A percentile compares a stretch with the other conserved stretches of the same genome.
These are phyloP conservation scores for Albugo laibachii DNA, from an alignment of 352 stramenopile genomes.

Conservation along the genomic window DNA sequence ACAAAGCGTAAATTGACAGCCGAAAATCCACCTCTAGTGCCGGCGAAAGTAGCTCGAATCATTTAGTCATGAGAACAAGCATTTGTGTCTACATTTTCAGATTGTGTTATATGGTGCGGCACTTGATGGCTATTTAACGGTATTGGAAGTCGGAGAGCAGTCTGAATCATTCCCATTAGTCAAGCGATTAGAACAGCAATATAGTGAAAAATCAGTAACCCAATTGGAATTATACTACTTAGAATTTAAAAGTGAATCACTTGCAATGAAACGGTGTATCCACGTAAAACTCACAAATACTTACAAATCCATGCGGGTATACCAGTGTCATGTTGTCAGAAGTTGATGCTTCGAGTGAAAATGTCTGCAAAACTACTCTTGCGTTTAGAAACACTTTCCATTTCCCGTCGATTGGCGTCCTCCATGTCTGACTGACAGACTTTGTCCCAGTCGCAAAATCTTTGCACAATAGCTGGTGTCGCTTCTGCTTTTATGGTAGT, in stretches of 20 bases:
- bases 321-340: no score
- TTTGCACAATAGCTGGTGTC: neutral
- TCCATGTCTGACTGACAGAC: neutral
- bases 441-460: neutral
- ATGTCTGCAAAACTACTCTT: neutral
- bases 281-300: no score
- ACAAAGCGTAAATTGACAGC: constrained; percentile 67
- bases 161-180: neutral
- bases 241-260: no score
- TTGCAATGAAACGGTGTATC: no score
- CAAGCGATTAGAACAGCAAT: neutral
- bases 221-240: no score
- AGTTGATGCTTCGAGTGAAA: no score
- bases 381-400: neutral
- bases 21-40: constrained; percentile 66
- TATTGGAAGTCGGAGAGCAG: neutral
- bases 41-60: constrained; percentile 67
- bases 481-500: neutral
- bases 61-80: constrained; percentile 21
- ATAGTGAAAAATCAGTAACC: neutral
- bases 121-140: neutral
- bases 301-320: no score
- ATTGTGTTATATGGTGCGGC: neutral
- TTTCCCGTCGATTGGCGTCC: neutral
- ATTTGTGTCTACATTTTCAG: no score